These are phyloP conservation scores for Candida gigantensis DNA, from an alignment of 1,139 yeast species.

Conservation along the genomic window DNA sequence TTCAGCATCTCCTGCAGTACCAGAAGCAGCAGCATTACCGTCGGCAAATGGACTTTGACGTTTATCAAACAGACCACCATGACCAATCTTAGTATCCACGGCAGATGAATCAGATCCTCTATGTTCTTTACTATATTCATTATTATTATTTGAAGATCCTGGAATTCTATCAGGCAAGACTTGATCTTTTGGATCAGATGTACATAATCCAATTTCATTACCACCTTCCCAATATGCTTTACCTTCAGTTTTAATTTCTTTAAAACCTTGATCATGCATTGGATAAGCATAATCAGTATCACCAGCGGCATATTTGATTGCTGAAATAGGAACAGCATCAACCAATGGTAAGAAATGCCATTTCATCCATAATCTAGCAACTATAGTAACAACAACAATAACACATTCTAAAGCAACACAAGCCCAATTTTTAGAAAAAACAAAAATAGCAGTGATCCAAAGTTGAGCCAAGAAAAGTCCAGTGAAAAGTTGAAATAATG, in stretches of 20 bases:
- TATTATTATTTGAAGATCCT: conserved; percentile 6
- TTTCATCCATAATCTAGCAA: conserved; percentile 57
- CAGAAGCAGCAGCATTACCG: background rate
- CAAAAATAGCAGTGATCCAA: conserved; percentile 66
- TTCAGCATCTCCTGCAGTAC: conserved; percentile 12
- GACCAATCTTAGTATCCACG: conserved; percentile 15
- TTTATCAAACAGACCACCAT: conserved; percentile 23
- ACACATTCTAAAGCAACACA: conserved; percentile 65
- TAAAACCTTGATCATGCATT: conserved; percentile 60
- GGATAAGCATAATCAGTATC: conserved; percentile 52
- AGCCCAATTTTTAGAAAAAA: conserved; percentile 73
- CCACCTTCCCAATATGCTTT: conserved; percentile 51
- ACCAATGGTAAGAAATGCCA: conserved; percentile 59
- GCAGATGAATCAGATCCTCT: conserved; percentile 14
- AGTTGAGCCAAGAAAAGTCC: conserved; percentile 69
- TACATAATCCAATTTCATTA: conserved; percentile 37
- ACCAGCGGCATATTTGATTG: conserved; percentile 61
- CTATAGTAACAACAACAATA: conserved; percentile 50
- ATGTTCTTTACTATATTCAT: conserved; percentile 7
- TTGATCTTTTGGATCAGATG: conserved; percentile 24
- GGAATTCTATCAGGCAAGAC: conserved; percentile 23
- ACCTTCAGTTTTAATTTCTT: conserved; percentile 59
- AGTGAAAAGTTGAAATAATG: conserved; percentile 63
- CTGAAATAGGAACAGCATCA: conserved; percentile 75
- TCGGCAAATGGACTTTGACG: conserved; percentile 16